Evolutionary conservation across 2,329 filamentous ascomycete species (phyloP), one percentile per base, ranked within the genome.

Genomic region (Fusarium graminum): DNA sequence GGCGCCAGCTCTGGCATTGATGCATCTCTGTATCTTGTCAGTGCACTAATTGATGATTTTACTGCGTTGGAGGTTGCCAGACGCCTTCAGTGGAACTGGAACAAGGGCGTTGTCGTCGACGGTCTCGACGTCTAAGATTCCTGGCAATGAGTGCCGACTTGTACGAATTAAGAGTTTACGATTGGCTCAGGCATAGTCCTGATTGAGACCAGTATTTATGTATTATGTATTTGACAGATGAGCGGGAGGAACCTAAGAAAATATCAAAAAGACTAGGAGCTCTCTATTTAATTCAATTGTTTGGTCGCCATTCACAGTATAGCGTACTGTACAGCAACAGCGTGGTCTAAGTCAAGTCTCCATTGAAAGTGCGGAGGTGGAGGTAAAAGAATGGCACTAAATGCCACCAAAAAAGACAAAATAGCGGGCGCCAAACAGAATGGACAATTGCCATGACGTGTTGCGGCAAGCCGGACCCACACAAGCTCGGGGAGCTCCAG

Each of bases 21-120:
- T 83, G 93, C 93, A 54, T 85, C 90, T 70, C 81, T 96, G 81
- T 95, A 97, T 82, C 84, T 97, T 76, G 89, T 96, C 78, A 91
- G 90, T 78, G 92, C 92, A 70, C 81, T 96, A 77, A 92, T 94
- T 47, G 91, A 89, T 62, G 88, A 92, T 74, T 91, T 92, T 52
- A 85, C 89, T 61, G 92, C 92, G 65, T 85, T 88, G 59, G 91
- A 94, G 80, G 89, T 92, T 68, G 90, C 91, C 74, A 86, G 89
- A 67, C 72, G 86, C 69, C 88, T 95, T 84, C 91, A 94, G 81
- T 92, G 94, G 83, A 88, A 85, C 74, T 97, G 93, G 93, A 86
- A 87, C 78, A 94, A 94, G 88, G 92, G 92, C 71, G 83, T 92
- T 76, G 92, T 93, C 71, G 90, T 94, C 71, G 91, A 94, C 77